Percentiles rank a stretch among this genome's conserved stretches.
These are phyloP conservation scores for Golubevia sp. DNA, from an alignment of 1,284 basidiomycete species.

Conservation along the genomic window DNA sequence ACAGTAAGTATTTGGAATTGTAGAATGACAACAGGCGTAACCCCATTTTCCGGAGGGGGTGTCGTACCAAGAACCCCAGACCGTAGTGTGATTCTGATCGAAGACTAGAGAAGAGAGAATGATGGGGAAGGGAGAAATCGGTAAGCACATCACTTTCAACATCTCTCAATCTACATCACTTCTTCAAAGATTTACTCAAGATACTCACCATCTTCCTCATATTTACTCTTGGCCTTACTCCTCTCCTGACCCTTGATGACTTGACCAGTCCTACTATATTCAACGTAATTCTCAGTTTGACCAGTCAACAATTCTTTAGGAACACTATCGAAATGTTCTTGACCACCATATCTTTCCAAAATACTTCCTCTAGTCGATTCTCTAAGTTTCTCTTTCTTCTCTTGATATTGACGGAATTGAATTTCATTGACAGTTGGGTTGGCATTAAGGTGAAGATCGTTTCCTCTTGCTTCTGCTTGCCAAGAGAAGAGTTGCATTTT, in stretches of 20 bases:
- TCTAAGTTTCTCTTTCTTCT: conserved; percentile 41
- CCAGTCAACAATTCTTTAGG: conserved; percentile 45
- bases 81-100: conserved; percentile 48
- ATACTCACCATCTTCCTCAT: conserved; percentile 14
- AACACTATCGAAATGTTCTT: conserved; percentile 49
- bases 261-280: conserved; percentile 49
- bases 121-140: not conserved
- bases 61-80: conserved; percentile 57
- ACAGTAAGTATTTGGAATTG: conserved; percentile 47
- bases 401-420: conserved; percentile 46
- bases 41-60: conserved; percentile 35
- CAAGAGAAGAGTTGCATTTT: conserved; percentile 57
- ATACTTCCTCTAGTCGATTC: conserved; percentile 37
- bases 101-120: conserved; percentile 4
- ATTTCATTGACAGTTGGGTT: conserved; percentile 59
- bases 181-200: not conserved
- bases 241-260: conserved; percentile 35
- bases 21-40: conserved; percentile 51
- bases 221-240: conserved; percentile 28
- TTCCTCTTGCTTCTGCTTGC: conserved; percentile 52
- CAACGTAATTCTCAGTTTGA: conserved; percentile 55
- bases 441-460: conserved; percentile 51
- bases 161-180: conserved; percentile 17
- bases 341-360: conserved; percentile 54
- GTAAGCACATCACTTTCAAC: not conserved